phyloP scores from a whole-genome alignment of 352 stramenopile species.

The Phytopythium montanum region DNA sequence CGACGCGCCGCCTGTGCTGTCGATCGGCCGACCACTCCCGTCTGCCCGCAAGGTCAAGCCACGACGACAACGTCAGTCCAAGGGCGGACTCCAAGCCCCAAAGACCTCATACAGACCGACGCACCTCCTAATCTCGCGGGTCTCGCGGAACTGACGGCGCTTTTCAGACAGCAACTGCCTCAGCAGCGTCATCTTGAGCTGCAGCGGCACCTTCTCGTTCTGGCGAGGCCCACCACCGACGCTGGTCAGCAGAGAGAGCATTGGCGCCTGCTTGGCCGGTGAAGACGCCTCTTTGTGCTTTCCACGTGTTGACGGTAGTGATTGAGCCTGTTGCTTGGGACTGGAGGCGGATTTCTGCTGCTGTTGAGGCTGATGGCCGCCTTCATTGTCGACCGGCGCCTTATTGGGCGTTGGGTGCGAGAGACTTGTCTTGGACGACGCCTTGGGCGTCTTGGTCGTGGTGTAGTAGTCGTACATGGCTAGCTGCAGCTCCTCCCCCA shows the following conservation, averaged over 20 bases:
- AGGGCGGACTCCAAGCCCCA: background rate
- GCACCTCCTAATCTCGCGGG: constrained; percentile 30
- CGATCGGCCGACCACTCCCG: constrained; percentile 42
- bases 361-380: background rate
- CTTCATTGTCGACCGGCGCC: background rate
- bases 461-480: constrained; percentile 64
- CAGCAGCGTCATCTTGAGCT: constrained; percentile 48
- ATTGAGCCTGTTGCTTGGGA: background rate
- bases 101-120: background rate
- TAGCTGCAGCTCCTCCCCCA: constrained; percentile 49
- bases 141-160: constrained; percentile 43
- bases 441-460: constrained; percentile 5
- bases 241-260: background rate
- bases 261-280: background rate
- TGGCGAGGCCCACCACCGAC: background rate
- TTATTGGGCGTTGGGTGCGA: background rate
- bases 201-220: constrained; percentile 44
- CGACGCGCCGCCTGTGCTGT: constrained; percentile 48
- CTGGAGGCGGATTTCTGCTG: background rate
- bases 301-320: background rate
- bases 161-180: constrained; percentile 61
- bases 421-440: background rate
- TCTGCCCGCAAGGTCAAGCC: constrained; percentile 15
- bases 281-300: background rate
- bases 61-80: background rate